Base-by-base conservation (phyloP, 2,329 filamentous ascomycete species). In the Claviceps humidiphila region DNA sequence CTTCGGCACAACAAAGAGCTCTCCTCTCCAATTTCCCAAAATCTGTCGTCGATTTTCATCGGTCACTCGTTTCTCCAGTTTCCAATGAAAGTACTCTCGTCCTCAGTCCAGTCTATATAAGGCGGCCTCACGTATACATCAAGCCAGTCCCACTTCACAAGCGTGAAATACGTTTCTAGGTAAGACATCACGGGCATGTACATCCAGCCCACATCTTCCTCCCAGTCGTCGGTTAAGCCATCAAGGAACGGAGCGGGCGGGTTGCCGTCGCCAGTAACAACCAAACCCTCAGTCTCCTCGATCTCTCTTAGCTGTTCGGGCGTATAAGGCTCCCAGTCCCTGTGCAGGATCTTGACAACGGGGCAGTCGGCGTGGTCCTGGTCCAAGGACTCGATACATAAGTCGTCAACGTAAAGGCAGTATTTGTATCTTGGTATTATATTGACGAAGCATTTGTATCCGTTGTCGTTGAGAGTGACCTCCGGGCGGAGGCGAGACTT, bases 391-490 rank as follows among this genome's bases (percentile, higher is more conserved):
- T 49, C 47, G 24, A 49, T 39, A 22, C 48, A 44, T 5, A 50
- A 9, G 42, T 50, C 26, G 37, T 50, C 48, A n/a, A 20, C 48
- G 41, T 44, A 50, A 16, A 50, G 48, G 44, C 48, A 50, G 3
- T 50, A 24, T 42, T 37, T n/a, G 13, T 50, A 50, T 50, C 48
- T 43, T 26, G 48, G 48, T 26, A 26, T 43, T 11, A 4, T 22
- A 9, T 9, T 13, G 22, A 40, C 48, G 48, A 20, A 11, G 4
- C n/a, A 5, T 24, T 40, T 43, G 26, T 24, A n/a, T 11, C 5
- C 2, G 17, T 34, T 13, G 17, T 40, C 37, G 37, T 34, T 6
- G 37, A n/a, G 4, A 47, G 37, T 41, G 34, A 37, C 34, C 14
- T 42, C 37, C 9, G 38, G 42, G 34, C 22, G 22, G 37, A 51